These are phyloP conservation scores for Boletus austroedulis DNA, from an alignment of 1,284 basidiomycete species.

Conservation along the genomic window DNA sequence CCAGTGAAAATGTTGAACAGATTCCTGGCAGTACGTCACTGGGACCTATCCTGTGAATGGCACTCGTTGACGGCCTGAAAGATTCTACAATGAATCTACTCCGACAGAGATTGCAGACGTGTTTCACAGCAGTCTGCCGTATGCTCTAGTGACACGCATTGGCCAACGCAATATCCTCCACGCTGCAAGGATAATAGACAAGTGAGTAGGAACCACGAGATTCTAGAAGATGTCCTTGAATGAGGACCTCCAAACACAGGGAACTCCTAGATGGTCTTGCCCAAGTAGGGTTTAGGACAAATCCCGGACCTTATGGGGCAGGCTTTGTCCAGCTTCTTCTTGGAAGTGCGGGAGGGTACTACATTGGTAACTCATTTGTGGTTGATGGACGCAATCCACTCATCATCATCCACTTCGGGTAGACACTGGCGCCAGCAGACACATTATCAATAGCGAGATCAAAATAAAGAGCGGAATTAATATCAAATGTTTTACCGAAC, in stretches of 20 bases:
- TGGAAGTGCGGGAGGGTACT: conserved; percentile 43
- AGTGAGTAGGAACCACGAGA: conserved; percentile 15
- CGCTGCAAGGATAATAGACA: conserved; percentile 27
- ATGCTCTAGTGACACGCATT: conserved; percentile 12
- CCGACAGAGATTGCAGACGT: conserved; percentile 30
- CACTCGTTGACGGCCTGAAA: too few relatives aligned
- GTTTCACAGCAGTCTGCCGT: conserved; percentile 19
- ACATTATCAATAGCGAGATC: conserved; percentile 45
- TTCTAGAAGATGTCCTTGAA: not conserved
- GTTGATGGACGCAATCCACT: too few relatives aligned
- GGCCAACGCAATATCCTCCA: conserved; percentile 18
- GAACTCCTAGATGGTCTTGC: conserved; percentile 42
- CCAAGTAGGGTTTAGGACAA: conserved; percentile 37
- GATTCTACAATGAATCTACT: conserved; percentile 26
- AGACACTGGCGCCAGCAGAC: conserved; percentile 40
- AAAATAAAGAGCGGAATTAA: conserved; percentile 43
- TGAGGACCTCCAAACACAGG: conserved; percentile 6
- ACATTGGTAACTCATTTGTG: conserved; percentile 38
- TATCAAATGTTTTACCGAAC: conserved; percentile 37
- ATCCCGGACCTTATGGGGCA: conserved; percentile 38
- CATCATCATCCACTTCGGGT: too few relatives aligned
- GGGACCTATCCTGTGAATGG: not conserved
- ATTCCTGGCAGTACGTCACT: conserved; percentile 17
- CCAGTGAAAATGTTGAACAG: conserved; percentile 11
- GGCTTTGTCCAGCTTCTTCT: conserved; percentile 40